Evolutionary conservation across 179 eudicot species (phyloP), one percentile per base, ranked within the genome.

Genomic region (Silene vulgaris): DNA sequence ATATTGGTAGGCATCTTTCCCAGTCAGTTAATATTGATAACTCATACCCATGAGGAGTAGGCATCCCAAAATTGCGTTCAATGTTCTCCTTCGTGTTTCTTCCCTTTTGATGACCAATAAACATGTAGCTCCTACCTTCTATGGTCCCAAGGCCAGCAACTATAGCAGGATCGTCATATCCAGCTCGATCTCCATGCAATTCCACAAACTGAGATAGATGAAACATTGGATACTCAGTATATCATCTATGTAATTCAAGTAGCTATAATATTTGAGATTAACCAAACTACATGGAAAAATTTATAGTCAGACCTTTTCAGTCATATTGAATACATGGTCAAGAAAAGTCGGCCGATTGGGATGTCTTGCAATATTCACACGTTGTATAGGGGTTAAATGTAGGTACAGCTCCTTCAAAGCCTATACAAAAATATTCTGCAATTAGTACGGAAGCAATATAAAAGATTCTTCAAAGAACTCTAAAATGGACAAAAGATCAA

Each of bases 181-280:
- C 98, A 45, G 89, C 90, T 76, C 98, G 90, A 81, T 94, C 98
- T 77, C 98, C 98, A 80, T 94, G 98, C 66, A 94, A 90, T 92
- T 94, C 98, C 61, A 94, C 89, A 88, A 94, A 94, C 98, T 94
- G 84, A 48, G 69, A 73, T 14, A 16, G 30, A 72, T 75, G 63
- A 75, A 67, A 56, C 19, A 76, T 60, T 65, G 35, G 13, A 76
- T 50, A 29, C 54, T 60, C 69, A 57, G 26, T 1, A 62, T 74
- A 32, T 40, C 32, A 64, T 61, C 43, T 14, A 26, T 35, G 60
- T 20, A 60, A 43, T 4, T 63, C 37, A 64, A 6, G 26, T 30
- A 40, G 5, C 17, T 52, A 29, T 23, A 61, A 23, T 59, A 29
- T 8, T 11, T 45, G 64, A 19, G 70, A 28, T 32, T 40, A 65